These are phyloP conservation scores for Penicillium paxilli DNA, from an alignment of 495 filamentous ascomycete species.

Conservation along the genomic window DNA sequence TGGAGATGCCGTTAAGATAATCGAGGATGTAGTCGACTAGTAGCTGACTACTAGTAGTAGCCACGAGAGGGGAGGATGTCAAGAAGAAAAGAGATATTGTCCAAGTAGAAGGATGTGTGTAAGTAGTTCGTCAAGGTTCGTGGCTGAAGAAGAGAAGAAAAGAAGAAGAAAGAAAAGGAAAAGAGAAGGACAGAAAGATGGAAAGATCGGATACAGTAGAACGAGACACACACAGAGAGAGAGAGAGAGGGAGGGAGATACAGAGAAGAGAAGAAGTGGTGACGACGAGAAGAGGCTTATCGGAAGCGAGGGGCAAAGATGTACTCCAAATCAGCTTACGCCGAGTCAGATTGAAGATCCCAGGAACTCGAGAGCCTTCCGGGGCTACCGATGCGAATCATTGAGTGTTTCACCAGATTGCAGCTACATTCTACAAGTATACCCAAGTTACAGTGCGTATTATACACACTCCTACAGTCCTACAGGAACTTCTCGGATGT, in stretches of 20 bases:
- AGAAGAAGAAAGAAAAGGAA: neutral
- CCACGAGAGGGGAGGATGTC: neutral
- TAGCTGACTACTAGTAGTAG: too few species aligned
- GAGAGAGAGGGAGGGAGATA: neutral
- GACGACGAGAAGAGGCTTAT: constrained; percentile 31
- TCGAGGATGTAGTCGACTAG: too few species aligned
- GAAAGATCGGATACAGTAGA: neutral
- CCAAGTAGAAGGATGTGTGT: neutral
- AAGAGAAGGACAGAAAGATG: neutral
- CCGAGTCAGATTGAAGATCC: constrained; percentile 9
- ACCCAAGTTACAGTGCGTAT: too few species aligned
- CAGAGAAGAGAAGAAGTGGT: constrained; percentile 16
- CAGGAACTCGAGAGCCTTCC: constrained; percentile 21
- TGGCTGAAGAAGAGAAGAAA: neutral
- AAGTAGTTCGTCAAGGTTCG: too few species aligned
- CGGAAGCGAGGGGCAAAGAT: constrained; percentile 28
- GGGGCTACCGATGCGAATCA: constrained; percentile 32
- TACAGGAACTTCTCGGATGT: neutral
- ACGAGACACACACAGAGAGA: too few species aligned
- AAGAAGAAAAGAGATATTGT: neutral
- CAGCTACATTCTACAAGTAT: neutral
- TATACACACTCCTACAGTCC: too few species aligned
- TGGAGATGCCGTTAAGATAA: neutral
- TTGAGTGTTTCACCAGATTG: constrained; percentile 30
- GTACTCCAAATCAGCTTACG: constrained; percentile 8